Evolutionary conservation across 2,329 filamentous ascomycete species (phyloP), one percentile per base, ranked within the genome.

Genomic region (Aureobasidium leucospermi): DNA sequence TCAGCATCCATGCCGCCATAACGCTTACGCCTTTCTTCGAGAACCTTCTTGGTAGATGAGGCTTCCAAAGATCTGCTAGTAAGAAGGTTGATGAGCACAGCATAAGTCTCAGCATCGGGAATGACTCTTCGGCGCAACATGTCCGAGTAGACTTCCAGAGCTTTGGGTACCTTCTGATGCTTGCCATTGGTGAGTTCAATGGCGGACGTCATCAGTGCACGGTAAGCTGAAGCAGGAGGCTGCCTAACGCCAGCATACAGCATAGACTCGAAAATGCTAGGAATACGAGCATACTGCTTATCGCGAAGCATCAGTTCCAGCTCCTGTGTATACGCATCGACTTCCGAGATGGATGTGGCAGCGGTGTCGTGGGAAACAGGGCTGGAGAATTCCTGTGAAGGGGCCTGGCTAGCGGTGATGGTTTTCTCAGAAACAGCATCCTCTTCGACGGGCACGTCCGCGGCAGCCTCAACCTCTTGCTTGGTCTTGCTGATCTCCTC

Each of bases 121-220:
- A 82, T 77, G 28, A 97, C 86, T 66, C 87, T 87, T 64, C 92
- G 88, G 65, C 87, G 85, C 66, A 96, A 85, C 94, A 99, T 97
- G 71, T 97, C 92, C 15, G 91, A 88, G 73, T 97, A 99, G 56
- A 99, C 89, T 76, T 96, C 92, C 56, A 97, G 81, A 5, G 90
- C 91, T 77, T 96, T 96, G 63, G 90, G 87, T 13, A 96, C 89
- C 56, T 94, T 85, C 75, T 95, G 88, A 58, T 88, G 87, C 73
- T 86, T 88, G 72, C 89, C 86, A 28, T 81, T 79, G 7, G 92
- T 89, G 16, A 96, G 82, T 66, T 90, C 82, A 63, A 96, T 90
- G 13, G 91, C 91, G 6, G 94, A 90, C 67, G 86, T 81, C 45
- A 99, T 78, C 46, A 99, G 81, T 52, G 90, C 89, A 71, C 96